These are phyloP conservation scores for Globisporangium yorkense DNA, from an alignment of 352 stramenopile species.

Conservation along the genomic window DNA sequence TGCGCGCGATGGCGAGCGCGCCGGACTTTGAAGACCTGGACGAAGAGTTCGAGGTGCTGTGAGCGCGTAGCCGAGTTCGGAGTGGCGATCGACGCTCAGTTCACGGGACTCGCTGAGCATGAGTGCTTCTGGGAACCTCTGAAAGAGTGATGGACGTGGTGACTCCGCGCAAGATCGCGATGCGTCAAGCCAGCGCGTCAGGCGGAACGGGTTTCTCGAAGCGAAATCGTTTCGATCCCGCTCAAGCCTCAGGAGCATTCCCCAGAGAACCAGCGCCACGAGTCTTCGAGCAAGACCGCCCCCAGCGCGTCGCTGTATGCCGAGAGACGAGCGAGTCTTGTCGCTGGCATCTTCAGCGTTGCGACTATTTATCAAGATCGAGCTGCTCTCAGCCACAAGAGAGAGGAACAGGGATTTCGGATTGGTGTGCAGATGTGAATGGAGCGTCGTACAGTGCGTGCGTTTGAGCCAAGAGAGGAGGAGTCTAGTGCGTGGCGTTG, in stretches of 20 bases:
- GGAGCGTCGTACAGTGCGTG: not conserved
- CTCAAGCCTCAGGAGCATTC: not conserved
- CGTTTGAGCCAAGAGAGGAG: too few species aligned
- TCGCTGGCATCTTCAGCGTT: not conserved
- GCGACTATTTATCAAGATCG: constrained; percentile 7
- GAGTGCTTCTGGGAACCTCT: not conserved
- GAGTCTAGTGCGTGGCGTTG: too few species aligned
- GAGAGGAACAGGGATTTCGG: too few species aligned
- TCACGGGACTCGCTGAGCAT: not conserved
- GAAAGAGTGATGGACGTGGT: not conserved
- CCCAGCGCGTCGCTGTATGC: too few species aligned
- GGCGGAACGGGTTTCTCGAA: not conserved
- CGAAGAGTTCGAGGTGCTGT: constrained; percentile 6
- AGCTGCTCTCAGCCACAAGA: not conserved
- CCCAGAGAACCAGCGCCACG: too few species aligned
- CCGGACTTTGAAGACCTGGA: constrained; percentile 19
- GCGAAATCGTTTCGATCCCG: too few species aligned
- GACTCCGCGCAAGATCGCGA: not conserved
- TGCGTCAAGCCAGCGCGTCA: not conserved
- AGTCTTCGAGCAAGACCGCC: not conserved
- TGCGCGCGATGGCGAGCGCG: constrained; percentile 12
- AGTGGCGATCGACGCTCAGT: not conserved
- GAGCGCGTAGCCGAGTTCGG: not conserved
- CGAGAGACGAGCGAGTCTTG: not conserved
- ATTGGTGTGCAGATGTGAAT: not conserved